Evolutionary conservation across 257 asterid species (phyloP), one percentile per base, ranked within the genome.

Genomic region (Solanum acaule): DNA sequence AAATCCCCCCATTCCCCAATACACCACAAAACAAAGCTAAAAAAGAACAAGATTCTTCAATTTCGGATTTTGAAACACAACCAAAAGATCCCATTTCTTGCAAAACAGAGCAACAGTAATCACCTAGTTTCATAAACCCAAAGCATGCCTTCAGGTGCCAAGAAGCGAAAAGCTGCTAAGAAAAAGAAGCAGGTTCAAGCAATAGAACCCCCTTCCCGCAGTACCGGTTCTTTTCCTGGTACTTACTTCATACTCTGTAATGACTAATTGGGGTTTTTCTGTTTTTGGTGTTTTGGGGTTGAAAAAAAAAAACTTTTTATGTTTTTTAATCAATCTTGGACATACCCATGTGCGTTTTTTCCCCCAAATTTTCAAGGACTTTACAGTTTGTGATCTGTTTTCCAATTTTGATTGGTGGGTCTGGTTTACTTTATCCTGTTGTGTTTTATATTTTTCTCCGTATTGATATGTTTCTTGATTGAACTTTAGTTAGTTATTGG

Each of bases 131-230:
- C 59, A 27, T 27, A 44, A 40, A 37, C 27, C 61, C 70, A 9
- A 61, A 90, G 72, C 92, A 94, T 94, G 97, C 95, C 97, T 13
- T 10, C 37, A 49, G 91, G 91, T 86, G 77, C 91, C 6, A 89
- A 89, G 91, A 89, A 86, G 79, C 87, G 91, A 89, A 89, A 89
- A 89, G 91, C 89, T 68, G 91, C 87, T 63, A 29, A 89, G 91
- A 94, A 93, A 87, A 94, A 92, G 95, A 89, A 89, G 92, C 90
- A 84, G 34, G 88, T 29, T 65, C 88, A 94, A 88, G 78, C 37
- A 29, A 27, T 46, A 76, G 35, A 25, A 40, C 77, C 84, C 75
- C 84, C 63, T 31, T 72, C 70, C 87, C 31, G 34, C 42, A 85
- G 84, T 83, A 63, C 33, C 6, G 65, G 20, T 87, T 89, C 25